Evolutionary conservation across 2,329 filamentous ascomycete genomes (phyloP).

Genomic region (Cyclaneusma minus): DNA sequence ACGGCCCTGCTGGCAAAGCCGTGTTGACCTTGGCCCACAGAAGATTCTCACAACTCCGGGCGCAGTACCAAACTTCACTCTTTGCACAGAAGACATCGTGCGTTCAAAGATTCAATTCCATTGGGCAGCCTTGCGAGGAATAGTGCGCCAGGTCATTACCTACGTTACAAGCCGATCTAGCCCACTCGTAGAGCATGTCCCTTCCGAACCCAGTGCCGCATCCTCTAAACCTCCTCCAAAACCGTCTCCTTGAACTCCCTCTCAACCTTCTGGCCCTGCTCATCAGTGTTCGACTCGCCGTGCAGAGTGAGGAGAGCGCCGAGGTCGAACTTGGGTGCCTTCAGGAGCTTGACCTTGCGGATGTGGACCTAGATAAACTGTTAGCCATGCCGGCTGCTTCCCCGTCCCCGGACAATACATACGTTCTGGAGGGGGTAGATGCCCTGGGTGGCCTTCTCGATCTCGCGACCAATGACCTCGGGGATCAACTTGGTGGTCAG

Average conservation of each 20-base stretch:
- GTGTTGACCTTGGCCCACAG: too few species aligned
- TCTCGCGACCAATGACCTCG: slow-evolving; percentile 98
- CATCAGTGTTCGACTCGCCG: slow-evolving; percentile 91
- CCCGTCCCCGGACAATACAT: too few species aligned
- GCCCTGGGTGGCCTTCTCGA: slow-evolving; percentile 98
- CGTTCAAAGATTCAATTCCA: too few species aligned
- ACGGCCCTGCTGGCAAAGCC: too few species aligned
- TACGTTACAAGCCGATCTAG: too few species aligned
- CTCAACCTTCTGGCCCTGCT: slow-evolving; percentile 97
- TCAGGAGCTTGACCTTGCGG: slow-evolving; percentile 99
- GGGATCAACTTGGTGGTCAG: slow-evolving; percentile 98
- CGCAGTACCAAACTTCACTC: too few species aligned
- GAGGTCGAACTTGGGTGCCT: slow-evolving; percentile 97
- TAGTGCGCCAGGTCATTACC: too few species aligned
- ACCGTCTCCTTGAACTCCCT: slow-evolving; percentile 98
- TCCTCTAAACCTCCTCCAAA: slow-evolving; percentile 75
- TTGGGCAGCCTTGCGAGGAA: too few species aligned
- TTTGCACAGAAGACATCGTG: too few species aligned
- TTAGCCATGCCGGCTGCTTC: slow-evolving; percentile 18
- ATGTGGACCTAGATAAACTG: slow-evolving; percentile 70
- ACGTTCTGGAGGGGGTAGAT: slow-evolving; percentile 99
- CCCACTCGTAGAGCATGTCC: neutral
- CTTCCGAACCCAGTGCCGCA: slow-evolving; percentile 1
- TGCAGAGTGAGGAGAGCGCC: slow-evolving; percentile 91
- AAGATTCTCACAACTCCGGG: too few species aligned